A percentile compares a stretch with the other conserved stretches of the same genome.
These are phyloP conservation scores for Nigrospora sphaerica DNA, from an alignment of 2,329 filamentous ascomycete genomes.

Conservation along the genomic window DNA sequence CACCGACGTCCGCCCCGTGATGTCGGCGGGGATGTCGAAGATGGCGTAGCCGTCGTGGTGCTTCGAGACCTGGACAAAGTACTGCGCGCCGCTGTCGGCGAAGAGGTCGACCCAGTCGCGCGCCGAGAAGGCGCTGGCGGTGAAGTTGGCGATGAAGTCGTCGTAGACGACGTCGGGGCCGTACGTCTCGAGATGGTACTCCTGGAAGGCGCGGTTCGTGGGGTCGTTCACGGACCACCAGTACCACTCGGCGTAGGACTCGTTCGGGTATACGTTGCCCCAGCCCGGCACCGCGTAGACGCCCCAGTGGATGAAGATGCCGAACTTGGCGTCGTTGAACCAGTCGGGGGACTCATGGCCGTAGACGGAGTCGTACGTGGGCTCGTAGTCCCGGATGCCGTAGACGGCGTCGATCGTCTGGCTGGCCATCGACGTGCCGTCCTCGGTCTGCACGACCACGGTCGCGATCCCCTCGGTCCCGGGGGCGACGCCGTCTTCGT, in stretches of 20 bases:
- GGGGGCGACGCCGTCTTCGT: constrained; percentile 10
- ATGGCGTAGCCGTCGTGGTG: constrained; percentile 41
- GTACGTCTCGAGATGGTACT: constrained; percentile 43
- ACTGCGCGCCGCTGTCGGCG: constrained; percentile 28
- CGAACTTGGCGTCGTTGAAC: constrained; percentile 45
- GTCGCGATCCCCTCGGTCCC: constrained; percentile 10
- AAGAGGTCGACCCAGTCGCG: constrained; percentile 34
- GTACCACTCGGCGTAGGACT: constrained; percentile 32
- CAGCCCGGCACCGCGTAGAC: constrained; percentile 48
- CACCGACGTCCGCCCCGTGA: constrained; percentile 28
- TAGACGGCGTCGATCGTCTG: constrained; percentile 26
- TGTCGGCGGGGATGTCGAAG: constrained; percentile 31
- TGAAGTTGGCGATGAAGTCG: constrained; percentile 48
- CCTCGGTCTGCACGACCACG: neutral
- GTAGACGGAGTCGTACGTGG: constrained; percentile 29
- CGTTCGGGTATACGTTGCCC: constrained; percentile 35
- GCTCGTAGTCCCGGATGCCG: constrained; percentile 22
- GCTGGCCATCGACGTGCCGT: constrained; percentile 3
- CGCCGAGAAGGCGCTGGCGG: constrained; percentile 38
- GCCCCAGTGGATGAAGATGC: constrained; percentile 57
- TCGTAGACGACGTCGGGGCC: constrained; percentile 46
- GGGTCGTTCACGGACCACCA: constrained; percentile 2
- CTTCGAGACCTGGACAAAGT: constrained; percentile 39
- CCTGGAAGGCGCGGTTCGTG: constrained; percentile 12
- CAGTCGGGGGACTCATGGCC: constrained; percentile 8